Evolutionary conservation across 2,329 filamentous ascomycete species (phyloP).

Genomic region (Diaporthe ampelina): DNA sequence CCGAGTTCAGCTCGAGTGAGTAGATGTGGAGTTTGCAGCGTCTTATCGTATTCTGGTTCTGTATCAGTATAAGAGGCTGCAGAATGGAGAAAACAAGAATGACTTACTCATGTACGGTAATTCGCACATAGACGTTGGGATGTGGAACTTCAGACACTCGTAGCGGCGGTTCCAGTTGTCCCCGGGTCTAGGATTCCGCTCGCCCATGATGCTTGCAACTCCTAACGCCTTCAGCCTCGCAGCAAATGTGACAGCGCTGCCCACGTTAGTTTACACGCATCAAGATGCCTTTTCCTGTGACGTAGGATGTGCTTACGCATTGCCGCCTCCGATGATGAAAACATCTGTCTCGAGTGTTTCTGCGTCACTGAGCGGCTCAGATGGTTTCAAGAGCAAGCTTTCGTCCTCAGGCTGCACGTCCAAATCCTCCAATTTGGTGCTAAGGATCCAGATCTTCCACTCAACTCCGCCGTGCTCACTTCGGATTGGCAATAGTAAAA

Average conservation of each 20-base stretch:
- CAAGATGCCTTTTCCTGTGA: background rate
- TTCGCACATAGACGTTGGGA: constrained; percentile 53
- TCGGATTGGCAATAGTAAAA: constrained; percentile 48
- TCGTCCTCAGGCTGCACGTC: constrained; percentile 49
- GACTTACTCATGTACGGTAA: constrained; percentile 50
- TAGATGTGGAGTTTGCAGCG: constrained; percentile 54
- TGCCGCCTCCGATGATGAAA: constrained; percentile 52
- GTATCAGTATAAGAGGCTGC: background rate
- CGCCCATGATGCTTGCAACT: constrained; percentile 52
- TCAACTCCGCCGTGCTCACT: background rate
- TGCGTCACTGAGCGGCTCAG: constrained; percentile 38
- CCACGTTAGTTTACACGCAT: background rate
- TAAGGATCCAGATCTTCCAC: constrained; percentile 54
- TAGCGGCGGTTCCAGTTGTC: constrained; percentile 57
- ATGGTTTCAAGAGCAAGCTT: constrained; percentile 44
- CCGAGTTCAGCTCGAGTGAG: constrained; percentile 62
- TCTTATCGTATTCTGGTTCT: constrained; percentile 52
- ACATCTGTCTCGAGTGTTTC: constrained; percentile 48
- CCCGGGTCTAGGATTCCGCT: constrained; percentile 51
- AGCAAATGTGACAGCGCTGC: constrained; percentile 47
- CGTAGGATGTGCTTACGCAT: constrained; percentile 38
- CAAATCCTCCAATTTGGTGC: constrained; percentile 47
- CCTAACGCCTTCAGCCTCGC: constrained; percentile 56
- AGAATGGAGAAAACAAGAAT: background rate
- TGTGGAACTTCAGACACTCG: constrained; percentile 54